Evolutionary conservation across 805 yeast genomes (phyloP), one percentile per base, ranked within the genome.

Genomic region (Candida berthetii): DNA sequence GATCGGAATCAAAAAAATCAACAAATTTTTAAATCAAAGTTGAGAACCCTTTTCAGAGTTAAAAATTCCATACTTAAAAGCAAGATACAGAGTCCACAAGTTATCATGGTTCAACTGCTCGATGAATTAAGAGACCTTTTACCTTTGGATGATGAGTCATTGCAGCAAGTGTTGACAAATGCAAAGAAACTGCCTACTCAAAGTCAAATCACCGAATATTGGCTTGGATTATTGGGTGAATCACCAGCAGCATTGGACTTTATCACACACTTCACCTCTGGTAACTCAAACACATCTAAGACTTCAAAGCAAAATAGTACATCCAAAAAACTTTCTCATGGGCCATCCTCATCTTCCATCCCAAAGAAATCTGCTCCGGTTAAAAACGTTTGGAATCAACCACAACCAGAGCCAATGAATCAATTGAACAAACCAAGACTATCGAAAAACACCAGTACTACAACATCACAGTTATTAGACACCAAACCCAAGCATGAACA

Each of bases 131-230:
- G 34, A 4, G 47, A 65, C 15, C 57, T 80, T 1, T 50, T 82
- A 15, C 87, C 87, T 0, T 57, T 82, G 33, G 88, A 82, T 46
- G 64, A 66, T 14, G 83, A 77, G 8, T 65, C 83, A 0, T 60
- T 79, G 27, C 49, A 53, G 11, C 82, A 80, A 50, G 69, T 80
- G 65, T 65, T 81, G 6, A 73, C 71, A 11, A 76, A 80, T 49
- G 75, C 80, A 0, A 53, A 71, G 11, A 55, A 67, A 9, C 59
- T 79, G 18, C 66, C 68, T 7, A 55, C 73, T 0, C 72, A 77
- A 39, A 66, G 68, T 4, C 77, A 68, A 13, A 69, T 78, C 8
- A 66, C 69, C 17, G 65, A 62, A 19, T 82, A 82, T 55, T 74
- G 81, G 51, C 54, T 72, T 13, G 75, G 77, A 36, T 55, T 80